Base-by-base conservation (phyloP, 345 rosid genomes). In the Gossypium herbaceum region DNA sequence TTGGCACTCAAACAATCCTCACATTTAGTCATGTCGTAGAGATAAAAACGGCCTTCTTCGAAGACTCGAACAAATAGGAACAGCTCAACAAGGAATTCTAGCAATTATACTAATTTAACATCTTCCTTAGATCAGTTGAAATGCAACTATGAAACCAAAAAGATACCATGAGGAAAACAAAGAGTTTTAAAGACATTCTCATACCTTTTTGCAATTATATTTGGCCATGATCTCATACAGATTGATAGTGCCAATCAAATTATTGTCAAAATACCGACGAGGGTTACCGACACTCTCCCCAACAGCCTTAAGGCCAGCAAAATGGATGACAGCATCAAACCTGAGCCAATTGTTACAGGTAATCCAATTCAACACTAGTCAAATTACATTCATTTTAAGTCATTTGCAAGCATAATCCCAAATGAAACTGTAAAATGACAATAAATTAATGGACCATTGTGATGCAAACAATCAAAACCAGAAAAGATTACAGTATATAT, bases 311-410 rank as follows among this genome's bases (percentile, higher is more conserved):
- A 90, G 90, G 62, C 97, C 97, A 83, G 97, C 98, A 81, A 92
- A 92, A 75, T 95, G 99, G 68, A 95, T 91, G 81, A 95, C 99
- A 12, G 96, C 98, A 83, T 95, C 94, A 78, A 86, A 92, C 79
- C 97, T 92, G 82, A 75, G 54, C 39, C 75, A 76, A 61, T 48
- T 7, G 47, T 55, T 50, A 73, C 74, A 63, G 56, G 69, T 68
- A 75, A 51, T 34, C 72, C 56, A 61, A 1, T 60, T 41, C 39
- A 76, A 59, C 22, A 61, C 54, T 1, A 72, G 54, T 41, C 27
- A 44, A 7, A 44, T 19, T 5, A 27, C 15, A 16, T 68, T 22
- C 56, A 44, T 16, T 22, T 12, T 2, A 34, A 44, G 25, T 15
- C 55, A 59, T 22, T 44, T 72, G 19, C 41, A 19, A 57, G 50